Evolutionary conservation across 2,329 filamentous ascomycete species (phyloP).

Genomic region (Exophiala bonariae): DNA sequence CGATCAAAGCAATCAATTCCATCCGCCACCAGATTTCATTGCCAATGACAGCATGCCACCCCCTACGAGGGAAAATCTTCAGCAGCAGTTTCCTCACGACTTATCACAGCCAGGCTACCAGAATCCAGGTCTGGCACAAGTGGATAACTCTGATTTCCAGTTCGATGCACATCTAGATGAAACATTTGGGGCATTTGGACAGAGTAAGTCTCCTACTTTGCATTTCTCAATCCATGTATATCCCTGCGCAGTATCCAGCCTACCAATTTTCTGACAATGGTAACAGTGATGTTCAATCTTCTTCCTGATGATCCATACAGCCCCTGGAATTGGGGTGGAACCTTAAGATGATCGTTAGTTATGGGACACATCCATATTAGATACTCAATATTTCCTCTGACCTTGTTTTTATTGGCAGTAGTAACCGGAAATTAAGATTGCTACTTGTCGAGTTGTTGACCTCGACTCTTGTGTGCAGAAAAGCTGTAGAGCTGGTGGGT

Average conservation of each 20-base stretch:
- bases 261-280: neutral
- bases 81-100: neutral
- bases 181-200: conserved; percentile 12
- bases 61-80: neutral
- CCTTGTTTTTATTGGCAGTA: too few species aligned
- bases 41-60: neutral
- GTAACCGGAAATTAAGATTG: too few species aligned
- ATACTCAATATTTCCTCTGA: too few species aligned
- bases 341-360: conserved; percentile 1
- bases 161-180: conserved; percentile 13
- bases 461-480: too few species aligned
- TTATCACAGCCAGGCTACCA: neutral
- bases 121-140: neutral
- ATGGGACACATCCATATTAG: too few species aligned
- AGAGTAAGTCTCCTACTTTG: conserved; percentile 2
- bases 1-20: neutral
- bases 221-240: neutral
- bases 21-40: neutral
- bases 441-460: too few species aligned
- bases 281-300: conserved; percentile 15
- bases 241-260: neutral
- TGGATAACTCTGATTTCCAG: conserved; percentile 3
- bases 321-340: conserved; percentile 12
- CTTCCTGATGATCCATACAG: conserved; percentile 11
- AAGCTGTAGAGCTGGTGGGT: too few species aligned